Evolutionary conservation across 1,284 basidiomycete genomes (phyloP).

Genomic region (Puccinia hordei): DNA sequence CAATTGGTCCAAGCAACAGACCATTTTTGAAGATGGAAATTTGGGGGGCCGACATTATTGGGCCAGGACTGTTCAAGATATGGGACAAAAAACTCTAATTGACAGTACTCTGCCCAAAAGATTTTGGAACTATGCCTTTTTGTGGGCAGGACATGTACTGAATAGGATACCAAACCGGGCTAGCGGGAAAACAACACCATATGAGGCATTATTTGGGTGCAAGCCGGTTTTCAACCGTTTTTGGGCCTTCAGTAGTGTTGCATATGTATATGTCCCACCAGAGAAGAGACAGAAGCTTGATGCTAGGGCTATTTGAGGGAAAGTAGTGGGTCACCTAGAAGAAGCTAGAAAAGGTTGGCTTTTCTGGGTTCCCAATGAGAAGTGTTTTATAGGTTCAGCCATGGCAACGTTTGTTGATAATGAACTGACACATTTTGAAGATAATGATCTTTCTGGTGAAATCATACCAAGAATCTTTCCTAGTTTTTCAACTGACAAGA

Average conservation of each 20-base stretch:
- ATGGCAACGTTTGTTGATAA: not conserved
- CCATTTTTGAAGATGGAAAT: too few species aligned
- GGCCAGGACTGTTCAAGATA: not conserved
- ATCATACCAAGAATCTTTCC: too few species aligned
- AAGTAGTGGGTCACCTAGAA: not conserved
- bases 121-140: not conserved
- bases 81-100: not conserved
- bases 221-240: too few species aligned
- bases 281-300: too few species aligned
- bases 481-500: too few species aligned
- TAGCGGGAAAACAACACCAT: too few species aligned
- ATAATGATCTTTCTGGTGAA: too few species aligned
- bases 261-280: not conserved
- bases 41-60: too few species aligned
- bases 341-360: slow-evolving; percentile 22
- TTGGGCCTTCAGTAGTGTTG: not conserved
- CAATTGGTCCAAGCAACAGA: not conserved
- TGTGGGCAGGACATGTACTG: too few species aligned
- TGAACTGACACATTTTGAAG: too few species aligned
- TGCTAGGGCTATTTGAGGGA: not conserved
- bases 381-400: not conserved
- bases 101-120: not conserved
- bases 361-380: not conserved
- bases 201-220: too few species aligned
- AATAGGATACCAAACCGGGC: too few species aligned